Evolutionary conservation across 108 stramenopile genomes (phyloP).

Genomic region (Conticribra weissflogii): DNA sequence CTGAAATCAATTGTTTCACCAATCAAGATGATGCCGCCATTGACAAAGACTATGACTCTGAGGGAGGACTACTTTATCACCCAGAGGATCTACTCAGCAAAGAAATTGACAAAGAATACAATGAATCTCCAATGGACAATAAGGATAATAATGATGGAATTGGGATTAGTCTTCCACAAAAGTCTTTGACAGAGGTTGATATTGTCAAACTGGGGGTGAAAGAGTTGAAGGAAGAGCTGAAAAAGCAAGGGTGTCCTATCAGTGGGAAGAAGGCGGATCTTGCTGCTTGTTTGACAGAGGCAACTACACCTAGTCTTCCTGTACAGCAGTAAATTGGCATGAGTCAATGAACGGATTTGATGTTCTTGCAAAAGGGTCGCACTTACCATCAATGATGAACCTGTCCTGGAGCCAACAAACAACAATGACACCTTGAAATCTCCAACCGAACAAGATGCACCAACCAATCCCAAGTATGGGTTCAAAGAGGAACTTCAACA

Average conservation of each 20-base stretch:
- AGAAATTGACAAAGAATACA: not conserved
- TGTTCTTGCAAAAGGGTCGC: no score
- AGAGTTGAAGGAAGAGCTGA: no score
- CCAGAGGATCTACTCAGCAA: not conserved
- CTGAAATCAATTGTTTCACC: not conserved
- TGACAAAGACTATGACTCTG: not conserved
- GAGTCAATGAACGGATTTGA: no score
- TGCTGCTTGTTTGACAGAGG: no score
- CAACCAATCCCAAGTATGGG: conserved; percentile 10
- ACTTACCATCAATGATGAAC: conserved; percentile 1
- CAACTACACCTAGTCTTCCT: no score
- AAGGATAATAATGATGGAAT: no score
- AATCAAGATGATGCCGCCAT: not conserved
- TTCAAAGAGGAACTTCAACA: conserved; percentile 3
- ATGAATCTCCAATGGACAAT: not conserved
- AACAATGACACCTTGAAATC: conserved; percentile 13
- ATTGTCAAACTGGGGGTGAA: no score
- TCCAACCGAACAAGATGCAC: conserved; percentile 22
- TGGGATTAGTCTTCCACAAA: no score
- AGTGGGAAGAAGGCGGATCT: no score
- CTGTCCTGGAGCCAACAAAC: conserved; percentile 23
- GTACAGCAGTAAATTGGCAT: no score
- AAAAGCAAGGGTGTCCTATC: no score
- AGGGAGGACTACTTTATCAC: not conserved
- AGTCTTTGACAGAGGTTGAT: no score